Evolutionary conservation across 164 flowering plant genomes (phyloP), one percentile per base, ranked within the genome.

Genomic region (Tetracentron sinense): DNA sequence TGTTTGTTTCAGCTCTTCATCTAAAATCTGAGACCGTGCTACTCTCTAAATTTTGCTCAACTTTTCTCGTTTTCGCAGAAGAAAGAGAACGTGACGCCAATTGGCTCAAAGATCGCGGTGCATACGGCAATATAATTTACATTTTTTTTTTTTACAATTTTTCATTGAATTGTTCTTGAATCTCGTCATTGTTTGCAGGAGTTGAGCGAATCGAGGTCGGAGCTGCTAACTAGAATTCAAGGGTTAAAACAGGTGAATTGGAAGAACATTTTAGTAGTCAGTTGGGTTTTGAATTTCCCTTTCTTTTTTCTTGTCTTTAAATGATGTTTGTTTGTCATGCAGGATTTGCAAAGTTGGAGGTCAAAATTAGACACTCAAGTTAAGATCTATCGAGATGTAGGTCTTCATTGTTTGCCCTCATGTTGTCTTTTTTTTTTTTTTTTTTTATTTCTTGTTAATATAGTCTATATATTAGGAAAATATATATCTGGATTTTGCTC

Each of bases 311-410:
- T 12, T 7, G 28, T 35, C 54, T 49, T 58, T 7, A 12, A 17
- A 55, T 15, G 21, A n/a, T 47, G 35, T 26, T 54, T 16, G 21
- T 33, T 55, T 21, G 7, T 23, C 4, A 26, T 58, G 2, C 63
- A 90, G 95, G 97, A 90, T 69, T 69, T 92, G 77, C 95, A 88
- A 73, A 84, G 64, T 68, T 93, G 98, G 98, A 82, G 98, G 63
- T 84, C 87, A 4, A 90, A 84, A 69, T 56, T 92, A 56, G 97
- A 92, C 60, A 81, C 86, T 31, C 97, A 92, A 80, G 97, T 90
- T 38, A 85, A 83, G 65, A 63, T 75, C 60, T 88, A 88, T 58
- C 87, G 84, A 2, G 87, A 84, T 69, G 98, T 92, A 73, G 83
- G 97, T 78, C 10, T 21, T 42, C 5, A 2, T 60, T 56, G 51